Percentiles rank a stretch among this genome's conserved stretches.
These are phyloP conservation scores for Cymodocea nodosa DNA, from an alignment of 116 monocot species.

Conservation along the genomic window DNA sequence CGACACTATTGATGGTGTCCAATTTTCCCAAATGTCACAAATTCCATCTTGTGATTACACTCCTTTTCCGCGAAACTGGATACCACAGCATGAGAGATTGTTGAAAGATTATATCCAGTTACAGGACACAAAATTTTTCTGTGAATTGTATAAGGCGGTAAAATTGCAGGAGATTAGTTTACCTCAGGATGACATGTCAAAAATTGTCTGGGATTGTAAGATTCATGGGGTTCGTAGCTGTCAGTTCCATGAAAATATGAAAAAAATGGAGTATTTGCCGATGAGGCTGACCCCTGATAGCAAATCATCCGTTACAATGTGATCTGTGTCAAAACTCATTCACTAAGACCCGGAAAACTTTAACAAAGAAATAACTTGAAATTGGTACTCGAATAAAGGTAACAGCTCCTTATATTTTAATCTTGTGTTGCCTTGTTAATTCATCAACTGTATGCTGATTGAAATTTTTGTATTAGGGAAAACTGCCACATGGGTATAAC, in stretches of 20 bases:
- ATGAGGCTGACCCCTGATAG: neutral
- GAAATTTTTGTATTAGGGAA: too few relatives aligned
- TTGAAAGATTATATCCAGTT: constrained; percentile 45
- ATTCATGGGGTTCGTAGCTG: constrained; percentile 29
- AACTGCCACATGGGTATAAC: too few relatives aligned
- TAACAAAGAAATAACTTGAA: too few relatives aligned
- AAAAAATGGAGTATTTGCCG: neutral
- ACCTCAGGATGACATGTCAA: constrained; percentile 59
- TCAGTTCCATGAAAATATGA: constrained; percentile 1
- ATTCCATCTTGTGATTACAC: constrained; percentile 76
- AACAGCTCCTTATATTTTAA: too few relatives aligned
- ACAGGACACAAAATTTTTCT: constrained; percentile 59
- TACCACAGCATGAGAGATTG: constrained; percentile 44
- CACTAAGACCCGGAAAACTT: too few relatives aligned
- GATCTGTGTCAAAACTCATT: neutral
- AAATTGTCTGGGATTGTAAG: constrained; percentile 55
- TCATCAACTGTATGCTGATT: too few relatives aligned
- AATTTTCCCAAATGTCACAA: constrained; percentile 59
- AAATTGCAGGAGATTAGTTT: constrained; percentile 24
- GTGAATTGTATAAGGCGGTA: constrained; percentile 37
- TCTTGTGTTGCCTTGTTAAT: too few relatives aligned
- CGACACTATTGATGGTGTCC: constrained; percentile 76
- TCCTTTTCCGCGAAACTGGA: constrained; percentile 70
- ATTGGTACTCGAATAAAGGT: too few relatives aligned
- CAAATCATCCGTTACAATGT: neutral